Evolutionary conservation across 176 grass and related monocot species (phyloP).

Genomic region (Bothriochloa decipiens): DNA sequence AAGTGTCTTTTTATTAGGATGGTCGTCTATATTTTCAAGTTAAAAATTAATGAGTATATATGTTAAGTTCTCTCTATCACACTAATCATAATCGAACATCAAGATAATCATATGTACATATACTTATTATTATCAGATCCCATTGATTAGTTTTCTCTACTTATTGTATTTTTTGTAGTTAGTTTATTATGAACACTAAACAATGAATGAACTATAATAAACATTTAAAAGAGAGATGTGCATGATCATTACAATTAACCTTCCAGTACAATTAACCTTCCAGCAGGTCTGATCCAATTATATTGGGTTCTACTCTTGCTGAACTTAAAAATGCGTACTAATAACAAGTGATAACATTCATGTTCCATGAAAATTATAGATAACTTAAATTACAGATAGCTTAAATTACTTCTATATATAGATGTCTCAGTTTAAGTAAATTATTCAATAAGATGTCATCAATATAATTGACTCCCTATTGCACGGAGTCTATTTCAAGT

Average conservation of each 20-base stretch:
- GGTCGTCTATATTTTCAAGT: neutral
- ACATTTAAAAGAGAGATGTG: neutral
- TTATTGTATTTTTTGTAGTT: neutral
- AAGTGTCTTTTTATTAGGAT: neutral
- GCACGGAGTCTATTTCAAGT: neutral
- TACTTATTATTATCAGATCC: neutral
- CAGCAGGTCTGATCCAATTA: neutral
- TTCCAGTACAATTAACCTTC: neutral
- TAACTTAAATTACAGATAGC: neutral
- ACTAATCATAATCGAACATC: neutral
- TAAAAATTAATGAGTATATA: neutral
- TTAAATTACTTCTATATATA: neutral
- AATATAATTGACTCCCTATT: neutral
- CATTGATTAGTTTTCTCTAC: neutral
- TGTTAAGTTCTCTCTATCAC: neutral
- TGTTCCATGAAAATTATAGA: neutral
- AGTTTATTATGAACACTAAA: neutral
- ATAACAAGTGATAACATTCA: neutral
- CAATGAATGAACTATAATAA: neutral
- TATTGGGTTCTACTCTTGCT: neutral
- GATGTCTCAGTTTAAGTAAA: no score
- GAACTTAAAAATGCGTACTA: neutral
- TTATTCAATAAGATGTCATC: neutral
- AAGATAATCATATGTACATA: neutral
- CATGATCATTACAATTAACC: neutral